Evolutionary conservation across 495 filamentous ascomycete genomes (phyloP).

Genomic region (Xylaria flabelliformis): DNA sequence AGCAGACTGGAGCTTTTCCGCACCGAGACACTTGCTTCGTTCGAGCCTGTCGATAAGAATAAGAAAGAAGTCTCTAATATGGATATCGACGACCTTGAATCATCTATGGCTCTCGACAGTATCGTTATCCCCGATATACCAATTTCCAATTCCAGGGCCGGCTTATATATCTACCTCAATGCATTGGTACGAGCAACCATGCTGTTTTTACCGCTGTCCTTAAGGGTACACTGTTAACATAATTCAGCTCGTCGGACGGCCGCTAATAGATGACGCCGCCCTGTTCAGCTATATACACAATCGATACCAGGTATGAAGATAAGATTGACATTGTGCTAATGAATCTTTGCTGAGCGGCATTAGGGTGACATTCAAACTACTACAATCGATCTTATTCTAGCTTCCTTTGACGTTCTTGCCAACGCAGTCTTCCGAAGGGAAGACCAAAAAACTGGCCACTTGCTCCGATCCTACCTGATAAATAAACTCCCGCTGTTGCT

Average conservation of each 20-base stretch:
- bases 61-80: constrained; percentile 52
- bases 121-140: constrained; percentile 69
- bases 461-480: constrained; percentile 89
- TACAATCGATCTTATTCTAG: constrained; percentile 79
- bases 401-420: constrained; percentile 86
- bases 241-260: constrained; percentile 75
- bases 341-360: constrained; percentile 24
- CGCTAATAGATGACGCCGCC: constrained; percentile 79
- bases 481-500: constrained; percentile 91
- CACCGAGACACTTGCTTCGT: constrained; percentile 53
- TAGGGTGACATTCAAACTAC: constrained; percentile 78
- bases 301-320: constrained; percentile 70
- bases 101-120: constrained; percentile 57
- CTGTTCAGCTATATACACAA: constrained; percentile 80
- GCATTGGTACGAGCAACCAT: constrained; percentile 65
- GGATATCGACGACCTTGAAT: constrained; percentile 57
- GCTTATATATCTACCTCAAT: constrained; percentile 90
- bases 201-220: neutral
- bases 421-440: constrained; percentile 85
- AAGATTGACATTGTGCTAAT: constrained; percentile 7
- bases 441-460: constrained; percentile 69
- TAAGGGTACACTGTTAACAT: constrained; percentile 42
- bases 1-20: constrained; percentile 58
- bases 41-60: constrained; percentile 50
- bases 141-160: constrained; percentile 79